Base-by-base conservation (phyloP, 2,329 filamentous ascomycete genomes). In the Chaetothyriales sp. region DNA sequence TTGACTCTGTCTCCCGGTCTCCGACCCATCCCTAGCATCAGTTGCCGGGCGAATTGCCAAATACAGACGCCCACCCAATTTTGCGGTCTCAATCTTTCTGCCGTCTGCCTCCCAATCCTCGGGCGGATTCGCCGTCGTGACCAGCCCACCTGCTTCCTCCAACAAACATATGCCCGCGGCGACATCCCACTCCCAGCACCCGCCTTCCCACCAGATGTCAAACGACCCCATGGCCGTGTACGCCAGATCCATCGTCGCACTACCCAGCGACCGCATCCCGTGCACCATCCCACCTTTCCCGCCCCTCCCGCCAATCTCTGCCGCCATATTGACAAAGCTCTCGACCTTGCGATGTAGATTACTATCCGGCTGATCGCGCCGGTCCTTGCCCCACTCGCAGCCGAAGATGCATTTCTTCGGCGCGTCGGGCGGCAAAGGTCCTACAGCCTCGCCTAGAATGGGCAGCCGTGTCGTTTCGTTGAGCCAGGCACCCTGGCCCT, bases 131-230 rank as follows among this genome's bases (percentile, higher is more conserved):
- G 83, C 84, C 2, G 81, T 84, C 0, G 85, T 89, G 18, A 88
- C 73, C 3, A 89, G 65, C 0, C 85, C 85, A 1, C 85, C 85
- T 2, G 85, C 84, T 68, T 89, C 85, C 52, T 81, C 70, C 1
- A 89, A 68, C 43, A 89, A 81, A 4, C 82, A 83, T 53, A 87
- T 80, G 1, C 84, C 85, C 10, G 85, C 85, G 1, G 84, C 83
- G 2, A 88, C 85, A 58, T 89, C 85, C 81, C 85, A 89, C 66
- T 88, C 85, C 84, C 84, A 87, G 61, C 83, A 87, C 0, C 84
- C 84, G 2, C 83, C 85, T 63, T 89, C 84, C 84, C 84, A 89
- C 84, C 85, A 88, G 9, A 88, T 86, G 66, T 89, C 85, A 58
- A 88, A 82, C 0, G 80, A 73, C 0, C 85, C 85, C 76, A 85